These are phyloP conservation scores for Amphibolis antarctica DNA, from an alignment of 106 monocot species.

Conservation along the genomic window DNA sequence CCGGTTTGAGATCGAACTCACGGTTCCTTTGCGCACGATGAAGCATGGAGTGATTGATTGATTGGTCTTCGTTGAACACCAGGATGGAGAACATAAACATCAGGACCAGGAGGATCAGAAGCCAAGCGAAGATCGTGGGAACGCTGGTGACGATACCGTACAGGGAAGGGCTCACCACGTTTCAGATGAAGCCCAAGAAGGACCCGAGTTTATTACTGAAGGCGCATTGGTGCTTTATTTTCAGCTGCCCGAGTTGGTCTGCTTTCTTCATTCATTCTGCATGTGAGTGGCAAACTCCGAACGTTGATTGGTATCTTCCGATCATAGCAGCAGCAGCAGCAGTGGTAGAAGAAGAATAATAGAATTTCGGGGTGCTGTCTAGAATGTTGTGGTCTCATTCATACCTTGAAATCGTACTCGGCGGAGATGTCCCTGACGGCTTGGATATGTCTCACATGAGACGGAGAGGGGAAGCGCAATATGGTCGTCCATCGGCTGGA, in stretches of 20 bases:
- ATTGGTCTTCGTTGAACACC: no score
- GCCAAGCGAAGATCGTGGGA: conserved; percentile 64
- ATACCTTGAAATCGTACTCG: conserved; percentile 52
- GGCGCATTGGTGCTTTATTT: conserved; percentile 48
- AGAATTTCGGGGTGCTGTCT: not conserved
- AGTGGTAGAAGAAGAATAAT: no score
- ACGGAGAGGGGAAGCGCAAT: conserved; percentile 29
- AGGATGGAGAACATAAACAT: conserved; percentile 34
- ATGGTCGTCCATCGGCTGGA: conserved; percentile 56
- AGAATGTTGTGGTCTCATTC: conserved; percentile 40
- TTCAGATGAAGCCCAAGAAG: conserved; percentile 3
- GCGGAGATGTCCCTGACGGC: conserved; percentile 55
- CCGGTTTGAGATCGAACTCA: no score
- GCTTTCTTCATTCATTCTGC: conserved; percentile 58
- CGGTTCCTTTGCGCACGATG: no score
- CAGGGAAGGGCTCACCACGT: conserved; percentile 23
- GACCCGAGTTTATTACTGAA: conserved; percentile 26
- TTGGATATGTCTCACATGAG: conserved; percentile 52
- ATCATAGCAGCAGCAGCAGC: not conserved
- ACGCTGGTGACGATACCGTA: conserved; percentile 70
- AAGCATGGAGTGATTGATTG: no score
- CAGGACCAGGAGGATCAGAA: conserved; percentile 12
- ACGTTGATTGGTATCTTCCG: no score
- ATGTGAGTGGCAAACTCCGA: conserved; percentile 3
- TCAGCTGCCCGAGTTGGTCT: conserved; percentile 49